These are phyloP conservation scores for Pseudotsuga menziesii DNA, from an alignment of 75 land plant genomes.

Conservation along the genomic window DNA sequence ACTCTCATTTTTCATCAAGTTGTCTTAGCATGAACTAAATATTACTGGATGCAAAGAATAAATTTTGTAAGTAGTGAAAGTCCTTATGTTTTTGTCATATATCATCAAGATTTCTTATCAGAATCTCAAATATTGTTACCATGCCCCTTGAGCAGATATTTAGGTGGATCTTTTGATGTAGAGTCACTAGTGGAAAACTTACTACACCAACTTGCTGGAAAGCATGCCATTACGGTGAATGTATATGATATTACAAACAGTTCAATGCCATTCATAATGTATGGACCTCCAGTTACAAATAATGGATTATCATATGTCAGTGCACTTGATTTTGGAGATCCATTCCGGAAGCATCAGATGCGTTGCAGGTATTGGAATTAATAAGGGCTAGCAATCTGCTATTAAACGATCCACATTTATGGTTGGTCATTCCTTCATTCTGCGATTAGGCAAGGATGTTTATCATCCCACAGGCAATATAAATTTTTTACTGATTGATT, in stretches of 20 bases:
- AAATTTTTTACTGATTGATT: background rate
- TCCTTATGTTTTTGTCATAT: too few species aligned
- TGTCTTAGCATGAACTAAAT: background rate
- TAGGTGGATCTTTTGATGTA: conserved; percentile 74
- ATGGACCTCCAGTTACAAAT: conserved; percentile 42
- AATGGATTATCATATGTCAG: conserved; percentile 41
- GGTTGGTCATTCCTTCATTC: conserved; percentile 1
- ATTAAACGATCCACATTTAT: background rate
- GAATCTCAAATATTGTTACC: background rate
- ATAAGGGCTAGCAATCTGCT: background rate
- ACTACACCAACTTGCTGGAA: conserved; percentile 72
- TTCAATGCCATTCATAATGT: conserved; percentile 64
- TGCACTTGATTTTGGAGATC: conserved; percentile 79
- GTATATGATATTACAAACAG: conserved; percentile 72
- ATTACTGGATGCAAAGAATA: too few species aligned
- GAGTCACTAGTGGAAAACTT: conserved; percentile 76
- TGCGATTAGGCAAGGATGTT: background rate
- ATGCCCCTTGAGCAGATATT: conserved; percentile 39
- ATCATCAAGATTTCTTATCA: background rate
- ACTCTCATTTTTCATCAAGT: background rate
- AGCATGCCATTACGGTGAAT: conserved; percentile 71
- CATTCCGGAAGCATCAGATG: conserved; percentile 75
- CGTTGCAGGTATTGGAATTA: conserved; percentile 63
- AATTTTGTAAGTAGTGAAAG: too few species aligned
- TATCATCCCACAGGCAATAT: background rate